These are phyloP conservation scores for Rhodotorula sphaerocarpa DNA, from an alignment of 768 basidiomycete species.

Conservation along the genomic window DNA sequence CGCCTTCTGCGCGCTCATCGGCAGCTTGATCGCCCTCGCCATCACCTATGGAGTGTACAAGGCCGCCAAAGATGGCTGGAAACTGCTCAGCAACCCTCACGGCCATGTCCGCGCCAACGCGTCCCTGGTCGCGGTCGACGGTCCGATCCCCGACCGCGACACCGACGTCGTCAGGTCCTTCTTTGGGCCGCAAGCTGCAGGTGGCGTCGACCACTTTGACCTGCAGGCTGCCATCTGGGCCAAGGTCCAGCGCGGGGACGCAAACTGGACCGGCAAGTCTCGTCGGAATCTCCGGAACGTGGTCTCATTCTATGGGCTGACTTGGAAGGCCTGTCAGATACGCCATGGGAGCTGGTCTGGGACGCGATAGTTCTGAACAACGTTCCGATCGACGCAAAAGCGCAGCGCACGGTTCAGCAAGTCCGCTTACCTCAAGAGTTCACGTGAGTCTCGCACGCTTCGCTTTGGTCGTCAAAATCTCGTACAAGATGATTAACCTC, in stretches of 20 bases:
- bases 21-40: not conserved
- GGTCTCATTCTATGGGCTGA: too few relatives aligned
- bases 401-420: not conserved
- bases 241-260: not conserved
- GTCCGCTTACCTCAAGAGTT: not conserved
- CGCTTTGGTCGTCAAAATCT: too few relatives aligned
- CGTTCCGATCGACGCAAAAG: not conserved
- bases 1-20: not conserved
- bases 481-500: too few relatives aligned
- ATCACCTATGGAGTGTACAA: not conserved
- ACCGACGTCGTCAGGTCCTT: not conserved
- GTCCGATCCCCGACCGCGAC: not conserved
- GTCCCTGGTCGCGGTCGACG: not conserved
- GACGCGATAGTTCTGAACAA: not conserved
- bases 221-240: constrained; percentile 1
- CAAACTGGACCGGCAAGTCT: not conserved
- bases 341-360: not conserved
- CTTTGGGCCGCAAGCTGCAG: not conserved
- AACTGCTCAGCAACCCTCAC: not conserved
- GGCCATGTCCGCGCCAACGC: not conserved
- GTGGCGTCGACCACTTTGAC: not conserved
- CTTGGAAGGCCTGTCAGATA: not conserved
- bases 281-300: not conserved
- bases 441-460: not conserved
- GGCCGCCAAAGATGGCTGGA: not conserved